Conservation (phyloP, 1,284 basidiomycete species). For the Clitocybe nebularis region DNA sequence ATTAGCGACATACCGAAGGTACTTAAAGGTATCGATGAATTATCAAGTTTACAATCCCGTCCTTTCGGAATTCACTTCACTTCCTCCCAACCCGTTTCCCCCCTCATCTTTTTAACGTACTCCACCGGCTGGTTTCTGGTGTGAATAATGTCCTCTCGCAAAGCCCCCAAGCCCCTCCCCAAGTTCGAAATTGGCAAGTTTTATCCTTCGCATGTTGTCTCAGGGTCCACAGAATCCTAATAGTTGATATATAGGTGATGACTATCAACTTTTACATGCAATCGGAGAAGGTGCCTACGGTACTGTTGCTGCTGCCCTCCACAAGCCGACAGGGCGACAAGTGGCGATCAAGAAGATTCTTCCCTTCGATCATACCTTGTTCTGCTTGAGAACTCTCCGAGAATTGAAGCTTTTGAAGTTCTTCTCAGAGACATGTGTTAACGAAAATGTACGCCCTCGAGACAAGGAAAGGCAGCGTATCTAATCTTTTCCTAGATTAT, state of each 20-base stretch:
- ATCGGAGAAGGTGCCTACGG: conserved; percentile 79
- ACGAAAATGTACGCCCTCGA: conserved; percentile 39
- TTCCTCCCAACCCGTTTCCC: conserved; percentile 9
- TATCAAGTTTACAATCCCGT: conserved; percentile 21
- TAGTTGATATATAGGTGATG: conserved; percentile 45
- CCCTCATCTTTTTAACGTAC: conserved; percentile 17
- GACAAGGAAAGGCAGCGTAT: neutral
- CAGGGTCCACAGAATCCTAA: conserved; percentile 11
- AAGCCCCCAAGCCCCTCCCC: conserved; percentile 50
- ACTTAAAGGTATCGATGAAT: conserved; percentile 16
- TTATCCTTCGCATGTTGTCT: conserved; percentile 7
- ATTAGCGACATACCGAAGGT: conserved; percentile 11
- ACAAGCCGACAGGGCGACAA: conserved; percentile 58
- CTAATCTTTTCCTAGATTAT: conserved; percentile 54
- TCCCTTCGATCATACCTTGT: conserved; percentile 83
- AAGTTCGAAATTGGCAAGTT: conserved; percentile 63
- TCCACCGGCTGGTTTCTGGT: conserved; percentile 39
- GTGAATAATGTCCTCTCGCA: conserved; percentile 44
- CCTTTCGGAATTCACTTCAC: conserved; percentile 25
- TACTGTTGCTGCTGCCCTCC: conserved; percentile 65
- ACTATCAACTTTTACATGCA: conserved; percentile 73
- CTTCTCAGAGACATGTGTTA: conserved; percentile 79
- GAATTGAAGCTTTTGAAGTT: conserved; percentile 82
- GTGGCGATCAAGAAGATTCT: conserved; percentile 84
- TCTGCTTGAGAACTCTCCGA: conserved; percentile 72